A percentile compares a stretch with the other conserved stretches of the same genome.
Conservation (phyloP, 169 alveolate species). For the Cryptosporidium sp. region DNA sequence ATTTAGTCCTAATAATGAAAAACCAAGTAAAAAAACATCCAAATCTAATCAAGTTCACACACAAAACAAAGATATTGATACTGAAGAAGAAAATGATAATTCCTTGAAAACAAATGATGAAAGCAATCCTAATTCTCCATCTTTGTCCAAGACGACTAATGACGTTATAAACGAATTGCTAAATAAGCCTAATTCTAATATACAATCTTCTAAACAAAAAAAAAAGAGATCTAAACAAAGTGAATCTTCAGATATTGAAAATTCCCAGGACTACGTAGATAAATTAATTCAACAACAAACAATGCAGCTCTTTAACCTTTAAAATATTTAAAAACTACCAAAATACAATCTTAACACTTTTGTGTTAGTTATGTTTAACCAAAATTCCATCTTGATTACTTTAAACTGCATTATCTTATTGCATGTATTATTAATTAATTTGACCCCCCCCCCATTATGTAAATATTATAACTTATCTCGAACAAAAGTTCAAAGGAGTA, state of each 20-base stretch:
- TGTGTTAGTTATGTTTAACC: not conserved
- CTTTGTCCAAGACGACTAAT: constrained; percentile 17
- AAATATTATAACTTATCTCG: not conserved
- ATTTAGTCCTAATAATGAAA: not conserved
- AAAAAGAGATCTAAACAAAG: constrained; percentile 10
- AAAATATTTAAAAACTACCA: not conserved
- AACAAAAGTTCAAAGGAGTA: not conserved
- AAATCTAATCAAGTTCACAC: not conserved
- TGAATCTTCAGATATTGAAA: constrained; percentile 10
- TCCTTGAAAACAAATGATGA: not conserved
- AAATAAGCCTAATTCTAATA: constrained; percentile 8
- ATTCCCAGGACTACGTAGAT: constrained; percentile 38
- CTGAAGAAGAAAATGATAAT: not conserved
- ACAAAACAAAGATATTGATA: not conserved
- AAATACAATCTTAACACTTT: not conserved
- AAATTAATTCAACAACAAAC: constrained; percentile 63
- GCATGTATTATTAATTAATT: not conserved
- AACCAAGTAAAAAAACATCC: not conserved
- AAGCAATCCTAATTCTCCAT: not conserved
- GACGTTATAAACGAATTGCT: constrained; percentile 30
- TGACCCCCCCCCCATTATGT: not conserved
- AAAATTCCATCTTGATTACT: not conserved
- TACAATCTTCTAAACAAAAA: not conserved
- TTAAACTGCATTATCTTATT: not conserved
- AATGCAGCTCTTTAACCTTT: constrained; percentile 30